These are phyloP conservation scores for Kwoniella dejecticola DNA, from an alignment of 768 basidiomycete genomes.

Conservation along the genomic window DNA sequence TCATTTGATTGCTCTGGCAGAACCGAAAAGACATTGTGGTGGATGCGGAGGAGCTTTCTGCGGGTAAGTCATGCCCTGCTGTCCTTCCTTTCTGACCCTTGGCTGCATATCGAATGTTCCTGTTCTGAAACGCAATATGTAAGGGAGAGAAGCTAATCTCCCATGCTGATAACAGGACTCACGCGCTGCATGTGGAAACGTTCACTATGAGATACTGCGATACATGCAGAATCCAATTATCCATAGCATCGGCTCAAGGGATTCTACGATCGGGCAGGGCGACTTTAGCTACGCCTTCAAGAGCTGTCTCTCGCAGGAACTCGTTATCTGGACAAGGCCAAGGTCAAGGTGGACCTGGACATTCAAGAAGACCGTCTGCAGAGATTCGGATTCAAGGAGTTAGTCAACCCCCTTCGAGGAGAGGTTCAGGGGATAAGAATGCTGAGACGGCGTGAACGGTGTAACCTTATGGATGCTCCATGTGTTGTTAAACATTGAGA, in stretches of 20 bases:
- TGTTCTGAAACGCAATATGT: no score
- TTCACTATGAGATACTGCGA: slow-evolving; percentile 49
- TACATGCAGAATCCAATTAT: slow-evolving; percentile 43
- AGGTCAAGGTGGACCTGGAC: no score
- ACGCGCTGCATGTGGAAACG: slow-evolving; percentile 42
- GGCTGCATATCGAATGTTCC: no score
- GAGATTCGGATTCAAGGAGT: neutral
- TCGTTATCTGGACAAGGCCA: slow-evolving; percentile 1
- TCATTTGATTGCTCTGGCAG: slow-evolving; percentile 19
- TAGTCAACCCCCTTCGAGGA: slow-evolving; percentile 18
- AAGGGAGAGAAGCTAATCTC: neutral
- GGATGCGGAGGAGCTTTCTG: slow-evolving; percentile 55
- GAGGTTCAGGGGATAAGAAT: slow-evolving; percentile 16
- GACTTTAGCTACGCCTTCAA: slow-evolving; percentile 23
- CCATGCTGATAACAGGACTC: slow-evolving; percentile 25
- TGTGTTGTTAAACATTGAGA: no score
- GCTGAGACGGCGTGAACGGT: slow-evolving; percentile 7
- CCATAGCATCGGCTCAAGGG: slow-evolving; percentile 41
- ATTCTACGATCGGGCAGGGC: slow-evolving; percentile 26
- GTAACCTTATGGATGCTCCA: no score
- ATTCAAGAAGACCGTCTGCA: slow-evolving; percentile 13
- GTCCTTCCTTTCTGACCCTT: neutral
- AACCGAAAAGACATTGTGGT: slow-evolving; percentile 52
- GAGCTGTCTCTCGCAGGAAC: slow-evolving; percentile 16
- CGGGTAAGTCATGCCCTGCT: slow-evolving; percentile 26